Evolutionary conservation across 768 basidiomycete genomes (phyloP).

Genomic region (Podaxis rugospora): DNA sequence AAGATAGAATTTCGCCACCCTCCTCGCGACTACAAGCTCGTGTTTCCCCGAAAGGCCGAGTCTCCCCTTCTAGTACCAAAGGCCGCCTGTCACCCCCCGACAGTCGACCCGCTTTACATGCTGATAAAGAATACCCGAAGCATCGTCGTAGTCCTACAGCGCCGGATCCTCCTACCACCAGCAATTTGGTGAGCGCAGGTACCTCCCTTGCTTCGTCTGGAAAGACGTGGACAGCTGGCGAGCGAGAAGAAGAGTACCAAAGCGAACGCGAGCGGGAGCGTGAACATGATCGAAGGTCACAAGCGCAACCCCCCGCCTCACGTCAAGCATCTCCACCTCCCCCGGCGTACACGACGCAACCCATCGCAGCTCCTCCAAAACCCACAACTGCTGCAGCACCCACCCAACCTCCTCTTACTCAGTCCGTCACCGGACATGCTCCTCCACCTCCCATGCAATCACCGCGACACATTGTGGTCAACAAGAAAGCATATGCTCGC

Average conservation of each 20-base stretch:
- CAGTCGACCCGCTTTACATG: conserved; percentile 18
- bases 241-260: conserved; percentile 33
- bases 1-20: conserved; percentile 21
- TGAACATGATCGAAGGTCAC: conserved; percentile 23
- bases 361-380: conserved; percentile 29
- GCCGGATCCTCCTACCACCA: conserved; percentile 51
- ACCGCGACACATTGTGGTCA: conserved; percentile 53
- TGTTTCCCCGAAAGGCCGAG: conserved; percentile 25
- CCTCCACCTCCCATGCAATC: conserved; percentile 26
- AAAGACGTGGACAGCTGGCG: conserved; percentile 44
- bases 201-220: conserved; percentile 21
- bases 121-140: conserved; percentile 31
- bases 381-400: conserved; percentile 22
- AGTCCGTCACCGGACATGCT: not conserved
- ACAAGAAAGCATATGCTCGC: conserved; percentile 79
- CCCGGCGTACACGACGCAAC: conserved; percentile 23
- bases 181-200: conserved; percentile 21
- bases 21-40: conserved; percentile 18
- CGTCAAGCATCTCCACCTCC: conserved; percentile 23
- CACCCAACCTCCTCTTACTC: conserved; percentile 5
- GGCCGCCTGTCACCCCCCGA: conserved; percentile 31
- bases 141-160: conserved; percentile 70
- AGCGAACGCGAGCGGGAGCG: conserved; percentile 25
- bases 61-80: conserved; percentile 20
- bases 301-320: conserved; percentile 25